These are phyloP conservation scores for Mycosphaerella sp. DNA, from an alignment of 2,329 filamentous ascomycete species.

Conservation along the genomic window DNA sequence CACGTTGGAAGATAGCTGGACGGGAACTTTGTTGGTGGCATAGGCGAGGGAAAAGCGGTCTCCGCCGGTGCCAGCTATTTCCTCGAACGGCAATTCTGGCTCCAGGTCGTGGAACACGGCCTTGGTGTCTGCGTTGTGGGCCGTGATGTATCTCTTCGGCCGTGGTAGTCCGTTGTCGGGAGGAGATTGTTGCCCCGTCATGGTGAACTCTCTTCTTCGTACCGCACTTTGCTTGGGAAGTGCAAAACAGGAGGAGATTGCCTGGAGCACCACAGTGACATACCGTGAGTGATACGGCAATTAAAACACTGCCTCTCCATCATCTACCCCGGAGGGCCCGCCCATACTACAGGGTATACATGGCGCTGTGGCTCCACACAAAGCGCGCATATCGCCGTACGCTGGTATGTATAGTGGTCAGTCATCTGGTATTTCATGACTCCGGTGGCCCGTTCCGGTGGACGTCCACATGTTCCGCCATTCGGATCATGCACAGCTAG, in stretches of 20 bases:
- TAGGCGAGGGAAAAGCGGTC: conserved; percentile 12
- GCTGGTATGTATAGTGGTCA: neutral
- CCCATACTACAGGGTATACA: neutral
- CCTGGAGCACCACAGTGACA: neutral
- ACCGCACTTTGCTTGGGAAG: neutral
- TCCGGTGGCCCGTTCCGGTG: neutral
- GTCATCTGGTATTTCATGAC: neutral
- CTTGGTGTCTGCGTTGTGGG: conserved; percentile 33
- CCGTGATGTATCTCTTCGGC: conserved; percentile 36
- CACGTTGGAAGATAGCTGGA: neutral
- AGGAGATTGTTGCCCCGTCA: neutral
- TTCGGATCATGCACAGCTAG: neutral
- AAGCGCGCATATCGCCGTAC: neutral
- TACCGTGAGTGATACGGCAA: neutral
- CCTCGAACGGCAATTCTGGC: conserved; percentile 3
- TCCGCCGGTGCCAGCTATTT: conserved; percentile 10
- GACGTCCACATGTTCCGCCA: neutral
- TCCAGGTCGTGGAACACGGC: conserved; percentile 28
- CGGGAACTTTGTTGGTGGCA: conserved; percentile 25
- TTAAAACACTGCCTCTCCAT: neutral
- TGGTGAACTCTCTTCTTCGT: neutral
- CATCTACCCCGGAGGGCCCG: neutral
- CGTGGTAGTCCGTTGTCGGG: conserved; percentile 2
- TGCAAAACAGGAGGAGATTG: neutral
- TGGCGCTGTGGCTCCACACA: neutral